phyloP scores from a whole-genome alignment of 2,329 filamentous ascomycete species.

The Dryadomyces quercivorus region DNA sequence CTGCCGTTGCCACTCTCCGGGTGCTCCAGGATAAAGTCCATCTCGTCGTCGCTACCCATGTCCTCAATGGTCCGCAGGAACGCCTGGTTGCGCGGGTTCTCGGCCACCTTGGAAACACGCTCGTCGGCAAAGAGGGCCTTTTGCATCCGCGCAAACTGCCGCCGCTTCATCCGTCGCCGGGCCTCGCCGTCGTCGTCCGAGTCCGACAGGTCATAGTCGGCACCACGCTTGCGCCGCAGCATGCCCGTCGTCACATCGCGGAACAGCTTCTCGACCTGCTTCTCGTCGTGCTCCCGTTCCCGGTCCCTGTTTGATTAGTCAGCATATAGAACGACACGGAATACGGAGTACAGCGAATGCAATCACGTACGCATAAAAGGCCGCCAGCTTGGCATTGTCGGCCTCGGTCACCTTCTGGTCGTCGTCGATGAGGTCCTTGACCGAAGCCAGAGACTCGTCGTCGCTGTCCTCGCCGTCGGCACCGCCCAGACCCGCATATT shows the following conservation, averaged over 20 bases:
- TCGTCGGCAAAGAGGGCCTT: constrained; percentile 81
- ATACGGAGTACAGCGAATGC: neutral
- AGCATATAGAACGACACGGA: neutral
- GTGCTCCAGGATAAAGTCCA: constrained; percentile 51
- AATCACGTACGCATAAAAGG: constrained; percentile 72
- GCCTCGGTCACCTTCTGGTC: constrained; percentile 60
- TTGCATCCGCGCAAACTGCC: constrained; percentile 84
- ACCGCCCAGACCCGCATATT: constrained; percentile 89
- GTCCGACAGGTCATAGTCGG: constrained; percentile 77
- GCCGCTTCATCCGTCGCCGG: constrained; percentile 66
- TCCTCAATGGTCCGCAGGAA: constrained; percentile 89
- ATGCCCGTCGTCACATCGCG: constrained; percentile 85
- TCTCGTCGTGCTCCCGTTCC: constrained; percentile 69
- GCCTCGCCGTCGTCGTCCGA: constrained; percentile 79
- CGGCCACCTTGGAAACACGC: constrained; percentile 78
- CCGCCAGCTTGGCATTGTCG: constrained; percentile 71
- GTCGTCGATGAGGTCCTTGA: constrained; percentile 86
- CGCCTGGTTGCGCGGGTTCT: constrained; percentile 77
- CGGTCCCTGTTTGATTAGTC: constrained; percentile 45
- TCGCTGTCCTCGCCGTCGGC: constrained; percentile 76
- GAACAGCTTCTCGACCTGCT: constrained; percentile 80
- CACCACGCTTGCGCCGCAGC: constrained; percentile 70
- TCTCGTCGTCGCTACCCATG: constrained; percentile 59
- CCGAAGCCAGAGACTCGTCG: constrained; percentile 57
- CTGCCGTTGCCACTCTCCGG: constrained; percentile 12